These are phyloP conservation scores for Alternaria brassicicola DNA, from an alignment of 2,329 filamentous ascomycete species.

Conservation along the genomic window DNA sequence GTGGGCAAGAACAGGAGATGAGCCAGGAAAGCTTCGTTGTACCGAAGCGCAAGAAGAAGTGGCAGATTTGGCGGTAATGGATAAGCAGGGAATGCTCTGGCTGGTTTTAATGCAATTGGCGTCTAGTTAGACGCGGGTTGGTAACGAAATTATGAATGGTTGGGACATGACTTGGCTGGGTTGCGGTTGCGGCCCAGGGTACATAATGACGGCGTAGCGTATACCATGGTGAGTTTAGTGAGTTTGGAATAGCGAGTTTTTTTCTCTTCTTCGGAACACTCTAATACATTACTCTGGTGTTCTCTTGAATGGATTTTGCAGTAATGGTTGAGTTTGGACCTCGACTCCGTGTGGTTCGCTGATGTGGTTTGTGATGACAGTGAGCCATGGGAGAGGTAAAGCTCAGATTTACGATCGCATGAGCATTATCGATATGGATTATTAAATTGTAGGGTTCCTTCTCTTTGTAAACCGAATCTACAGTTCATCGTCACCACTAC, in stretches of 20 bases:
- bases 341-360: neutral
- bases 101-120: neutral
- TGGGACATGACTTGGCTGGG: neutral
- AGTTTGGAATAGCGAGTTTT: neutral
- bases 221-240: conserved; percentile 3
- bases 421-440: neutral
- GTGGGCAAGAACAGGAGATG: conserved; percentile 36
- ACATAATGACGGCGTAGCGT: conserved; percentile 5
- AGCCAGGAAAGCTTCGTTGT: conserved; percentile 43
- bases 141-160: conserved; percentile 14
- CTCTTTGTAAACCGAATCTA: neutral
- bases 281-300: neutral
- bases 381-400: neutral
- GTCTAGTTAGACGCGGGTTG: neutral
- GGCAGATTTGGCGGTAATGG: conserved; percentile 45
- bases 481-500: neutral
- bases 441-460: neutral
- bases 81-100: neutral
- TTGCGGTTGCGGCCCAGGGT: neutral
- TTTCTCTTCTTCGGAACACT: neutral
- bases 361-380: neutral
- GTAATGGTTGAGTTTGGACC: neutral
- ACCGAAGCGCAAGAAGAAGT: conserved; percentile 49
- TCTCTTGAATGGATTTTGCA: neutral
- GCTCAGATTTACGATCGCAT: neutral